These are phyloP conservation scores for Cryphonectria radicalis DNA, from an alignment of 2,329 filamentous ascomycete genomes.

Conservation along the genomic window DNA sequence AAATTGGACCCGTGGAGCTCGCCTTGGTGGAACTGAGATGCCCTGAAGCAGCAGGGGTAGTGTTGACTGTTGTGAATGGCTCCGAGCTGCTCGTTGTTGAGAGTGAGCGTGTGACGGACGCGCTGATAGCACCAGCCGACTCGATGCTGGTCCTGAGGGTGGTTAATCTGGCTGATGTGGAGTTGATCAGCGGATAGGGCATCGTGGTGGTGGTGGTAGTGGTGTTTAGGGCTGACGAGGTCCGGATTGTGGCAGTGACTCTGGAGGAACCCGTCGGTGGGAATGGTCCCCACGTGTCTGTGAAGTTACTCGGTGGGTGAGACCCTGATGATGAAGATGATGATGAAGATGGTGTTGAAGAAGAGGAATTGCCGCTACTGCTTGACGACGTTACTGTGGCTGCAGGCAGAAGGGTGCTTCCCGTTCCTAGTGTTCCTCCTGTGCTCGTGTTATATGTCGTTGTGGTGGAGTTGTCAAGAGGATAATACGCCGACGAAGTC, in stretches of 20 bases:
- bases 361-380: neutral
- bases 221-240: neutral
- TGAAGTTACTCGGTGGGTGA: slow-evolving; percentile 2
- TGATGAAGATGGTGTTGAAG: neutral
- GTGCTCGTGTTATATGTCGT: neutral
- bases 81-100: neutral
- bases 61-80: neutral
- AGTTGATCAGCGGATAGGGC: neutral
- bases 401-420: neutral
- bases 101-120: neutral
- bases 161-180: neutral
- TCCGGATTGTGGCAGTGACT: neutral
- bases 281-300: neutral
- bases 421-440: neutral
- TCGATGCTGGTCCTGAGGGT: neutral
- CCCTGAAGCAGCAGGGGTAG: too few species aligned
- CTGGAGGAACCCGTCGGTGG: neutral
- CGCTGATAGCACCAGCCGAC: neutral
- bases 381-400: neutral
- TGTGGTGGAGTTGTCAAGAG: neutral
- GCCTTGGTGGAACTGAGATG: too few species aligned
- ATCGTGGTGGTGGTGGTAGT: neutral
- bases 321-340: too few species aligned
- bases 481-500: neutral
- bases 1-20: neutral